A percentile compares a stretch with the other conserved stretches of the same genome.
These are phyloP conservation scores for Ustilago nuda DNA, from an alignment of 1,284 basidiomycete species.

Conservation along the genomic window DNA sequence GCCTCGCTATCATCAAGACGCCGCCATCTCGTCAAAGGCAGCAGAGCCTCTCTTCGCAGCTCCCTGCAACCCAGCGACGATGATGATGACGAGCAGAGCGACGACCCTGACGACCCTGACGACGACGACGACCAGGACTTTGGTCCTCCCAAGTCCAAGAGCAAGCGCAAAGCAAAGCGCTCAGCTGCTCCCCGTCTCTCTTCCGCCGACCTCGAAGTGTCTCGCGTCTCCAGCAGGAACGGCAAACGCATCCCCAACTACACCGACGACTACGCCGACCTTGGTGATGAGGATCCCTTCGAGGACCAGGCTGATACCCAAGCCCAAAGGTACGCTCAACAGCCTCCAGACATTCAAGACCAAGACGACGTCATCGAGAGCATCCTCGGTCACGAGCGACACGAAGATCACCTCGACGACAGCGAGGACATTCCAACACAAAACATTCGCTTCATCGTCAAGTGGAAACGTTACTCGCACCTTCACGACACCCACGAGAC, in stretches of 20 bases:
- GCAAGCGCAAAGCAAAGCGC: constrained; percentile 30
- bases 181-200: constrained; percentile 32
- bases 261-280: constrained; percentile 67
- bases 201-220: constrained; percentile 51
- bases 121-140: constrained; percentile 71
- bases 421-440: constrained; percentile 68
- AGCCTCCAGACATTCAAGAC: constrained; percentile 43
- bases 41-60: constrained; percentile 33
- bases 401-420: constrained; percentile 64
- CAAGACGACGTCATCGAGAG: constrained; percentile 70
- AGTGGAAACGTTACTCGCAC: constrained; percentile 71
- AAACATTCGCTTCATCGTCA: constrained; percentile 71
- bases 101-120: constrained; percentile 61
- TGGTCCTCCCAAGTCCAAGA: constrained; percentile 26
- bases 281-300: constrained; percentile 66
- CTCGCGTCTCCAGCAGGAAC: constrained; percentile 61
- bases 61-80: constrained; percentile 63
- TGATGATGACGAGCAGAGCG: constrained; percentile 70
- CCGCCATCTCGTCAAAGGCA: constrained; percentile 40
- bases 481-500: constrained; percentile 91
- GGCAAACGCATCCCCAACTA: constrained; percentile 66
- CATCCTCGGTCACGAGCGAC: constrained; percentile 70
- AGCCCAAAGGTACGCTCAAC: constrained; percentile 32
- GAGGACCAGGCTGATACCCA: constrained; percentile 61
- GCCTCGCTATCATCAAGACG: constrained; percentile 39